Base-by-base conservation (phyloP, 2,329 filamentous ascomycete species). In the Fusarium verticillioides region DNA sequence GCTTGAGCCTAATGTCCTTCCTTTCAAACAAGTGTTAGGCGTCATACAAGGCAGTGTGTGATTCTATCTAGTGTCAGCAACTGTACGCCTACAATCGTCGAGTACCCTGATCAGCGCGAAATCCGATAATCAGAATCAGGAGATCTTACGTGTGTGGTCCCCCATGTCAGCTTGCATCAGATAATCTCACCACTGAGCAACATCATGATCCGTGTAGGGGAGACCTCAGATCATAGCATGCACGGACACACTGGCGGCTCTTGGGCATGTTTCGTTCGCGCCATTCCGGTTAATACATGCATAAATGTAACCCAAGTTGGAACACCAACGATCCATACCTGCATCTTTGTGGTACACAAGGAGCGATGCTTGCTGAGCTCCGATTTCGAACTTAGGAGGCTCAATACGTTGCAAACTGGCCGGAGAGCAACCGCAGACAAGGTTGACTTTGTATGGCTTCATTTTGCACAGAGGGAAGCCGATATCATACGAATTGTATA, bases 81-180 rank as follows among this genome's bases (percentile, higher is more conserved):
- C 13, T 58, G 32, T 36, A 30, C 44, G 23, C 30, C n/a, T 21
- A 30, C 59, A 42, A 37, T 49, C 23, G 42, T 49, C 36, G 56
- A 36, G 46, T 39, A 44, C 34, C 32, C 44, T 26, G 28, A 47
- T 47, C 21, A 26, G 40, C 32, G 16, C 32, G 30, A 46, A 30
- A 30, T 16, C 44, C 30, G 13, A 19, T 28, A 28, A 26, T 39
- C n/a, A 44, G 30, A 21, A 72, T 74, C 70, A 74, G 72, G 64
- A 77, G 72, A 75, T 77, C 34, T 57, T 60, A 19, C 21, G 66
- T 64, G 69, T 59, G 63, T 70, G 67, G 70, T 32, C 26, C 34
- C 19, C n/a, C 34, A 36, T 56, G 13, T 50, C n/a, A 46, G 57
- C 30, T 42, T 26, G 30, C 32, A 59, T 58, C 36, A 50, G 49